Conservation (phyloP, 495 filamentous ascomycete genomes). For the Podospora fimiseda region DNA sequence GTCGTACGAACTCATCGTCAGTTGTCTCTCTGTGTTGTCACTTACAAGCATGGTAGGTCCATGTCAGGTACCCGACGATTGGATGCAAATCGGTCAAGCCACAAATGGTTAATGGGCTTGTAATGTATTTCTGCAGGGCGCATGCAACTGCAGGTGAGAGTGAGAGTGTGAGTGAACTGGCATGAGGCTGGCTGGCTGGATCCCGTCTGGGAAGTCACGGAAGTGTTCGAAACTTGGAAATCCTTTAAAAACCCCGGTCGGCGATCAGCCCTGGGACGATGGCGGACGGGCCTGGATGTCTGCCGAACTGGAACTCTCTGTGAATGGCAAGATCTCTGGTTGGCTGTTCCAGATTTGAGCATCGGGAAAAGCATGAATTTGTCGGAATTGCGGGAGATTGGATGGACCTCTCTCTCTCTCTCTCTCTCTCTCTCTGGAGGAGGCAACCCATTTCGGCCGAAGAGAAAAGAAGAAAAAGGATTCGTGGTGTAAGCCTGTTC, state of each 20-base stretch:
- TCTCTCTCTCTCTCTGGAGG: not conserved
- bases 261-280: slow-evolving; percentile 15
- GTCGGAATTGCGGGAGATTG: slow-evolving; percentile 13
- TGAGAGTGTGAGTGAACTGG: too few relatives aligned
- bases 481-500: slow-evolving; percentile 5
- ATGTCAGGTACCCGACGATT: slow-evolving; percentile 6
- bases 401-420: slow-evolving; percentile 5
- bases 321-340: not conserved
- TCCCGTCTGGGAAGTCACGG: not conserved
- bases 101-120: too few relatives aligned
- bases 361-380: slow-evolving; percentile 10
- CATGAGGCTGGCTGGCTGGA: not conserved
- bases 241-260: slow-evolving; percentile 11
- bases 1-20: too few relatives aligned
- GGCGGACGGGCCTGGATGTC: not conserved
- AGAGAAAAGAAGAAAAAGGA: not conserved
- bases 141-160: too few relatives aligned
- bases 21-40: not conserved
- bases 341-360: slow-evolving; percentile 5
- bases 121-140: not conserved
- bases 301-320: not conserved
- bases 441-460: slow-evolving; percentile 15
- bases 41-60: not conserved
- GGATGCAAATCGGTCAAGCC: too few relatives aligned
- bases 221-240: not conserved